Conservation (phyloP, 2,329 filamentous ascomycete genomes). For the Dichotomopilus funicola region DNA sequence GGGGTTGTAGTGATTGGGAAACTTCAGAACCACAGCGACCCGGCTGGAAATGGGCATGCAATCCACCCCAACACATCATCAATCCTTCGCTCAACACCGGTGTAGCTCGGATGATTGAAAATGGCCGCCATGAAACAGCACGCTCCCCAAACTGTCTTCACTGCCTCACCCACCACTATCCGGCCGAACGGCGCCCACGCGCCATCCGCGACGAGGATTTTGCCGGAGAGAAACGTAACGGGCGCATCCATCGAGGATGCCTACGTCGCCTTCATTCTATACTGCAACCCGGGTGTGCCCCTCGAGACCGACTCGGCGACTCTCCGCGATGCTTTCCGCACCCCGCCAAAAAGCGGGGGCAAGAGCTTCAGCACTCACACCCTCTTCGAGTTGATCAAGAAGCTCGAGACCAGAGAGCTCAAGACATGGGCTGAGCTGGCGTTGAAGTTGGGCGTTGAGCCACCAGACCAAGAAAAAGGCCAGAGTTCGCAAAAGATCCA, state of each 20-base stretch:
- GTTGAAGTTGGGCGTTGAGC: constrained; percentile 79
- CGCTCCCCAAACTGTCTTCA: constrained; percentile 9
- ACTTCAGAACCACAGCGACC: neutral
- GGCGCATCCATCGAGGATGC: constrained; percentile 70
- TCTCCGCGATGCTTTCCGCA: constrained; percentile 69
- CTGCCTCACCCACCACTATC: constrained; percentile 12
- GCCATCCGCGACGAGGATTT: constrained; percentile 22
- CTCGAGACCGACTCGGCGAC: constrained; percentile 62
- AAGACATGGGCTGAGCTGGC: constrained; percentile 91
- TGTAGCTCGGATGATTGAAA: constrained; percentile 10
- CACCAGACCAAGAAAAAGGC: constrained; percentile 71
- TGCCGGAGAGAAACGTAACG: constrained; percentile 64
- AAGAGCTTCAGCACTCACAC: constrained; percentile 75
- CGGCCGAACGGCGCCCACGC: neutral
- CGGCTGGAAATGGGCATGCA: constrained; percentile 5
- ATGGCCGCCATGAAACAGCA: constrained; percentile 12
- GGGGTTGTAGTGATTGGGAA: no score
- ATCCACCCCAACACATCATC: neutral
- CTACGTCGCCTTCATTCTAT: constrained; percentile 78
- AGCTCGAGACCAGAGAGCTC: constrained; percentile 74
- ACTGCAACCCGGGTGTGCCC: constrained; percentile 80
- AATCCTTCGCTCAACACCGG: neutral
- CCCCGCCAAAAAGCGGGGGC: constrained; percentile 77
- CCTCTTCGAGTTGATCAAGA: constrained; percentile 71
- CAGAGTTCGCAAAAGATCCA: constrained; percentile 91